phyloP scores from a whole-genome alignment of 2,329 filamentous ascomycete species.

The Beauveria australis region DNA sequence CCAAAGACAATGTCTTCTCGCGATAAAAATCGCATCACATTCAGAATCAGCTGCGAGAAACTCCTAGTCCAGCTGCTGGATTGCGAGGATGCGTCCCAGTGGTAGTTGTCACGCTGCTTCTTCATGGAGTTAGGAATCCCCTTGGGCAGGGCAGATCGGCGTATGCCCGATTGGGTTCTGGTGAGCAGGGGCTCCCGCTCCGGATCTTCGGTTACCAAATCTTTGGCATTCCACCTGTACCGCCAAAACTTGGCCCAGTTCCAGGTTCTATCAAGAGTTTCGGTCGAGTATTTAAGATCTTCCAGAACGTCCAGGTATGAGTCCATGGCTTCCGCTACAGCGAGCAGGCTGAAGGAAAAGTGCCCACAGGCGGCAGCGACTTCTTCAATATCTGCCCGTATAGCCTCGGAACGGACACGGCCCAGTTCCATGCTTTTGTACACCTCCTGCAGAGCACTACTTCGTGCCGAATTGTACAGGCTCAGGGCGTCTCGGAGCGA shows the following conservation, averaged over 20 bases:
- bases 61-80: slow-evolving; percentile 35
- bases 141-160: slow-evolving; percentile 45
- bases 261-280: slow-evolving; percentile 60
- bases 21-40: slow-evolving; percentile 38
- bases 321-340: slow-evolving; percentile 85
- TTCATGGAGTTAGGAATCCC: slow-evolving; percentile 49
- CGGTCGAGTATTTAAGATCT: slow-evolving; percentile 66
- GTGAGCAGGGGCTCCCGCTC: slow-evolving; percentile 35
- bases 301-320: slow-evolving; percentile 77
- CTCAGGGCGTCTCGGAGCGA: slow-evolving; percentile 74
- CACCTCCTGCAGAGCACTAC: slow-evolving; percentile 66
- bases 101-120: slow-evolving; percentile 43
- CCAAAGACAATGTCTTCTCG: slow-evolving; percentile 64
- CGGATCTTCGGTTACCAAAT: slow-evolving; percentile 24
- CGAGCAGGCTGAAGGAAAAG: slow-evolving; percentile 85
- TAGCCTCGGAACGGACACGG: slow-evolving; percentile 58
- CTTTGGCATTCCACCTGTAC: slow-evolving; percentile 15
- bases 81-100: slow-evolving; percentile 47
- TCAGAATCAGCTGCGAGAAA: slow-evolving; percentile 38
- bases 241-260: slow-evolving; percentile 79
- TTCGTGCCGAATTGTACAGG: slow-evolving; percentile 69
- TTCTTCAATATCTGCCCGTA: slow-evolving; percentile 92
- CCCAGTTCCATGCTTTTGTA: slow-evolving; percentile 73
- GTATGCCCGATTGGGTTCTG: slow-evolving; percentile 36
- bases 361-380: slow-evolving; percentile 96